Evolutionary conservation across 805 yeast genomes (phyloP).

Genomic region (Kazachstania martiniae): DNA sequence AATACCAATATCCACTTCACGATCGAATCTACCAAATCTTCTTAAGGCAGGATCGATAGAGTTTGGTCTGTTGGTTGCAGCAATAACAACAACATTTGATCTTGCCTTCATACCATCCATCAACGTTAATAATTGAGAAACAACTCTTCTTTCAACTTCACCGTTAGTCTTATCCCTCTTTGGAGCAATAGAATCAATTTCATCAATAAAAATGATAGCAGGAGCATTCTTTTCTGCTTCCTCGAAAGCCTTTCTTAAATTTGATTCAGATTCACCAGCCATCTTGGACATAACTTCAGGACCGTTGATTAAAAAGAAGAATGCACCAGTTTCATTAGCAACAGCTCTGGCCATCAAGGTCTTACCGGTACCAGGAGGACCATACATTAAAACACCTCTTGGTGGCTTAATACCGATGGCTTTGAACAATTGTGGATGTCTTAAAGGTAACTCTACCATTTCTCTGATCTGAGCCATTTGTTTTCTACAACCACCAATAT

Average conservation of each 20-base stretch:
- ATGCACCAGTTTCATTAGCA: slow-evolving; percentile 98
- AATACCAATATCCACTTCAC: slow-evolving; percentile 83
- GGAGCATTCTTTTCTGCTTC: slow-evolving; percentile 99
- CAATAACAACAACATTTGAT: slow-evolving; percentile 94
- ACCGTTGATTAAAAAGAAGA: slow-evolving; percentile 94
- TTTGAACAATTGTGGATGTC: slow-evolving; percentile 97
- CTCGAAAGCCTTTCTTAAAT: slow-evolving; percentile 94
- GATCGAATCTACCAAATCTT: slow-evolving; percentile 84
- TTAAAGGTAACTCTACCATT: slow-evolving; percentile 91
- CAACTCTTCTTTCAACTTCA: slow-evolving; percentile 98
- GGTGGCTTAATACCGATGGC: slow-evolving; percentile 98
- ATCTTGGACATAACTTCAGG: slow-evolving; percentile 99
- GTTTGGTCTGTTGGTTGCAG: slow-evolving; percentile 82
- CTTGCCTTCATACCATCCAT: slow-evolving; percentile 99
- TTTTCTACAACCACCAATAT: slow-evolving; percentile 97
- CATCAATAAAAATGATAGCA: slow-evolving; percentile 94
- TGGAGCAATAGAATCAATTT: slow-evolving; percentile 97
- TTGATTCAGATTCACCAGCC: slow-evolving; percentile 99
- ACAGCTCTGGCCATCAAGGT: slow-evolving; percentile 99
- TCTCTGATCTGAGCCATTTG: slow-evolving; percentile 99
- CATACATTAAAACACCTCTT: slow-evolving; percentile 94
- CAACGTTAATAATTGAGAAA: slow-evolving; percentile 89
- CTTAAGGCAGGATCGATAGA: slow-evolving; percentile 71
- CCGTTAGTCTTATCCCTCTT: slow-evolving; percentile 99
- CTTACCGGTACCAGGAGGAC: slow-evolving; percentile 99